phyloP scores from a whole-genome alignment of 2,329 filamentous ascomycete species.

The Celoporthe dispersa region DNA sequence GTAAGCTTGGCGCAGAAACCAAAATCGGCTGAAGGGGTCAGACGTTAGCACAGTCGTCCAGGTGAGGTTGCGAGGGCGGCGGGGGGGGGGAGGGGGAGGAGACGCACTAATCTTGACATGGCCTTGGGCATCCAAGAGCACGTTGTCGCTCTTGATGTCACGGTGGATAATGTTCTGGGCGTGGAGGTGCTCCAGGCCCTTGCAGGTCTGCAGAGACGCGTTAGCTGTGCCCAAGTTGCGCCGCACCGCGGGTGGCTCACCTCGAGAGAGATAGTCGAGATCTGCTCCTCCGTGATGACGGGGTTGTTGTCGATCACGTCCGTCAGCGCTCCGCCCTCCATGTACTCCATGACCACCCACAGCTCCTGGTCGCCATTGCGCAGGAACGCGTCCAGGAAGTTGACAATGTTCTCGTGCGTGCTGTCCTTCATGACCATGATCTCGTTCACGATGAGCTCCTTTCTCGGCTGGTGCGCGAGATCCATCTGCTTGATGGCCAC shows the following conservation, averaged over 20 bases:
- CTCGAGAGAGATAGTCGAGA: conserved; percentile 95
- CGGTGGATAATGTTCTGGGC: conserved; percentile 96
- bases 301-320: conserved; percentile 99
- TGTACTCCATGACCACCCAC: conserved; percentile 99
- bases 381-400: conserved; percentile 95
- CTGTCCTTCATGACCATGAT: conserved; percentile 99
- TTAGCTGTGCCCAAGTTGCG: conserved; percentile 4
- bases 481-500: conserved; percentile 99
- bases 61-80: too few relatives aligned
- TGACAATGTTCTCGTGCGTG: conserved; percentile 97
- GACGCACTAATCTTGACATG: conserved; percentile 96
- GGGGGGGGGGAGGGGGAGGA: neutral
- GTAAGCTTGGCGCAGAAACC: conserved; percentile 99
- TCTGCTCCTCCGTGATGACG: conserved; percentile 93
- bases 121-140: conserved; percentile 88
- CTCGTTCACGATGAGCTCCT: conserved; percentile 98
- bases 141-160: conserved; percentile 99
- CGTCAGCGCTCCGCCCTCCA: conserved; percentile 96
- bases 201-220: conserved; percentile 73
- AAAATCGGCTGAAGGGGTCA: conserved; percentile 75
- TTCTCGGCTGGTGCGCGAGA: conserved; percentile 92
- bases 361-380: conserved; percentile 92
- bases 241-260: conserved; percentile 55
- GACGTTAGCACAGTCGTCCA: conserved; percentile 39
- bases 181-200: conserved; percentile 91